Conservation (phyloP, 2,329 filamentous ascomycete species). For the Pyrenophora tritici-repentis region DNA sequence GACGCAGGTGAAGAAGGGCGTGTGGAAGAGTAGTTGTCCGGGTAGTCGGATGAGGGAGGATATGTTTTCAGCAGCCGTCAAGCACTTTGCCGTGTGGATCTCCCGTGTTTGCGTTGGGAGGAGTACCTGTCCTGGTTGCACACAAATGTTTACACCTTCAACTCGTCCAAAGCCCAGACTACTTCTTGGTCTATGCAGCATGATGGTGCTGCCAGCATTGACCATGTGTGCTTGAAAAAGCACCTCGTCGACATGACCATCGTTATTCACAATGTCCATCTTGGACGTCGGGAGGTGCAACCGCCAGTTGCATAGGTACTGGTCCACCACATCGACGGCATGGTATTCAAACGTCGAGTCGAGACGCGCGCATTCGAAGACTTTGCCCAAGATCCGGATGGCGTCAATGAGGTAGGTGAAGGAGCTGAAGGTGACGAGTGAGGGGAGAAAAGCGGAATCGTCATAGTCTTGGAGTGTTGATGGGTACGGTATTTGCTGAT, state of each 20-base stretch:
- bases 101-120: constrained; percentile 60
- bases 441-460: constrained; percentile 71
- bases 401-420: constrained; percentile 85
- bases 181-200: constrained; percentile 52
- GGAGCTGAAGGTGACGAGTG: constrained; percentile 76
- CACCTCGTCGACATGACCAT: constrained; percentile 77
- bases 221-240: constrained; percentile 92
- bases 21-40: constrained; percentile 72
- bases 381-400: constrained; percentile 75
- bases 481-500: constrained; percentile 43
- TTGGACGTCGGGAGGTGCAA: constrained; percentile 77
- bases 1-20: constrained; percentile 49
- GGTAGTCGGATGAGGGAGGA: constrained; percentile 76
- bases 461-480: constrained; percentile 74
- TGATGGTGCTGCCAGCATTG: constrained; percentile 47
- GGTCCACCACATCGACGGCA: constrained; percentile 61
- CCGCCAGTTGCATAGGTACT: constrained; percentile 73
- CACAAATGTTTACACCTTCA: constrained; percentile 63
- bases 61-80: constrained; percentile 78
- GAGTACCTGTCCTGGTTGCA: constrained; percentile 58
- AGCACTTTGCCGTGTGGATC: constrained; percentile 77
- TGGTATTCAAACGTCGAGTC: constrained; percentile 49
- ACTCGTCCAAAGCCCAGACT: constrained; percentile 45
- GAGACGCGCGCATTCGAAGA: constrained; percentile 61
- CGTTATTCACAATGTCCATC: constrained; percentile 69